Evolutionary conservation across 306 rosid genomes (phyloP).

Genomic region (Vicia villosa): DNA sequence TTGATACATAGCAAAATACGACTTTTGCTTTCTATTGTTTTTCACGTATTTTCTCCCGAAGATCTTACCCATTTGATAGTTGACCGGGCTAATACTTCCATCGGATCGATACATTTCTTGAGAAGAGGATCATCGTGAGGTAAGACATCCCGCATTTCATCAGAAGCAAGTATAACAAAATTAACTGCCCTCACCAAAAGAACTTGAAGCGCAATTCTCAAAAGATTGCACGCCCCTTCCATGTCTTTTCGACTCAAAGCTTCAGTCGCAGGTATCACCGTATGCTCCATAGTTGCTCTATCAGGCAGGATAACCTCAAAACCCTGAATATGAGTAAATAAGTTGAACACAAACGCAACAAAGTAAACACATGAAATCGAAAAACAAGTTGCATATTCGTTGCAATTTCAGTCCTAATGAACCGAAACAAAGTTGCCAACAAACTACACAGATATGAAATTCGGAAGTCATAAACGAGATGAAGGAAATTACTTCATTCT

Average conservation of each 20-base stretch:
- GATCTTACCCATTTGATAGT: slow-evolving; percentile 51
- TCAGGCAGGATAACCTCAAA: slow-evolving; percentile 77
- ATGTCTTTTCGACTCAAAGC: slow-evolving; percentile 73
- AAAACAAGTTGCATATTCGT: background rate
- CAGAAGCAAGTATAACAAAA: slow-evolving; percentile 66
- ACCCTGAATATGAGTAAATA: slow-evolving; percentile 52
- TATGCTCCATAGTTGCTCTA: slow-evolving; percentile 76
- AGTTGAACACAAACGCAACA: background rate
- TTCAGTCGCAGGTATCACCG: slow-evolving; percentile 68
- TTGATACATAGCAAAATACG: slow-evolving; percentile 18
- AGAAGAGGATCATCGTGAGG: slow-evolving; percentile 60
- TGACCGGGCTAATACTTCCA: slow-evolving; percentile 49
- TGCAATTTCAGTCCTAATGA: background rate
- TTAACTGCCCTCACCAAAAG: slow-evolving; percentile 75
- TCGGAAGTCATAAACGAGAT: slow-evolving; percentile 17
- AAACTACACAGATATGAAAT: slow-evolving; percentile 9
- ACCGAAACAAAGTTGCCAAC: background rate
- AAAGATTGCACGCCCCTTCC: slow-evolving; percentile 75
- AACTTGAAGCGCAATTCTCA: slow-evolving; percentile 77
- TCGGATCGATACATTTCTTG: slow-evolving; percentile 50
- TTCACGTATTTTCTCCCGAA: slow-evolving; percentile 32
- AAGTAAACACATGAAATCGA: background rate
- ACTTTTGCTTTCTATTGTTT: slow-evolving; percentile 1
- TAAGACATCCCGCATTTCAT: slow-evolving; percentile 60
- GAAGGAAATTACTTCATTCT: slow-evolving; percentile 62